Evolutionary conservation across 2,329 filamentous ascomycete genomes (phyloP).

Genomic region (Hymenoscyphus infarciens): DNA sequence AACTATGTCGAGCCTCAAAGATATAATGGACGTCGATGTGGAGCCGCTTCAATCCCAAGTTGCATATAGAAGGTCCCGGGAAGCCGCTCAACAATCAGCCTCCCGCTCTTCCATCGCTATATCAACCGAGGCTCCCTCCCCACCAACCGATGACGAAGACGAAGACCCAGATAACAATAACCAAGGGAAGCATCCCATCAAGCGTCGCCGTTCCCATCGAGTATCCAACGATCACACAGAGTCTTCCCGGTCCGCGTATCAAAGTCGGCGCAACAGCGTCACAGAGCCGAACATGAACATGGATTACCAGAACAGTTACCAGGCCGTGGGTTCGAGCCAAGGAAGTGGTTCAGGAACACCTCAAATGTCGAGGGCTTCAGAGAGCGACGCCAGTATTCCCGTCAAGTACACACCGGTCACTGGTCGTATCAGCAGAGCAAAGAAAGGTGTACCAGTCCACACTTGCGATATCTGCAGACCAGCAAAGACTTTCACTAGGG

Average conservation of each 20-base stretch:
- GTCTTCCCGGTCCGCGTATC: constrained; percentile 18
- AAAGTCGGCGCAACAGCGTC: constrained; percentile 28
- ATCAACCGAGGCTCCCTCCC: constrained; percentile 24
- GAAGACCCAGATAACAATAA: constrained; percentile 14
- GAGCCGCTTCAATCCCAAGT: constrained; percentile 35
- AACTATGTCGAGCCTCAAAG: constrained; percentile 36
- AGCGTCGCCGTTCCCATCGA: constrained; percentile 31
- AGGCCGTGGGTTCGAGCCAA: constrained; percentile 24
- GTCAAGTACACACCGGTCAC: constrained; percentile 38
- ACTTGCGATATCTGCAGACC: constrained; percentile 34
- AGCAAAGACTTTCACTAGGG: constrained; percentile 55
- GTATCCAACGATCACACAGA: constrained; percentile 24
- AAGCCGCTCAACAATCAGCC: constrained; percentile 31
- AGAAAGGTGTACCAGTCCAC: constrained; percentile 37
- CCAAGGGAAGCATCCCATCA: constrained; percentile 26
- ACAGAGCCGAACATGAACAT: constrained; percentile 24
- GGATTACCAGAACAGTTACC: constrained; percentile 27
- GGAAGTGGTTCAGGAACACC: constrained; percentile 27
- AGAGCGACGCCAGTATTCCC: constrained; percentile 27
- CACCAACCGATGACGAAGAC: constrained; percentile 19
- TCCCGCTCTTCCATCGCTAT: constrained; percentile 24
- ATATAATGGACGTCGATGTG: constrained; percentile 38
- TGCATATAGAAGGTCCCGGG: constrained; percentile 34
- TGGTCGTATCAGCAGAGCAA: constrained; percentile 35
- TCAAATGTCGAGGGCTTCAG: constrained; percentile 28